phyloP scores from a whole-genome alignment of 2,329 filamentous ascomycete genomes.

The Apiospora koreana region DNA sequence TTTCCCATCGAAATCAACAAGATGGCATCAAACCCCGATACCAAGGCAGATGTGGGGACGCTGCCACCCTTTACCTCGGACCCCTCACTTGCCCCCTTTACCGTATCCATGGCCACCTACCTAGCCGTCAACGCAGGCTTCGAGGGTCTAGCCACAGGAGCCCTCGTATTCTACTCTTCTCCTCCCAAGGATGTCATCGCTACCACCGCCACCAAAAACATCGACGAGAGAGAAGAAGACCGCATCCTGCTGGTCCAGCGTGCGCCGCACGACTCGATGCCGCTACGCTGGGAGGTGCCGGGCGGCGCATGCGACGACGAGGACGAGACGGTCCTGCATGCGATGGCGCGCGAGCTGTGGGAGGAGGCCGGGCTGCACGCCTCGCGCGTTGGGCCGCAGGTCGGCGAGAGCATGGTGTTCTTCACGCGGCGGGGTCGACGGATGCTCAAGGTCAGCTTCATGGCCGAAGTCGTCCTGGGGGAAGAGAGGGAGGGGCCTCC shows the following conservation, averaged over 20 bases:
- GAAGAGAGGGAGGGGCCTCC: slow-evolving; percentile 5
- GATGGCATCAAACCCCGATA: not conserved
- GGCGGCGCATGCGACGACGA: slow-evolving; percentile 40
- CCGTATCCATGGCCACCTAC: slow-evolving; percentile 23
- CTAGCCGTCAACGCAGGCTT: slow-evolving; percentile 22
- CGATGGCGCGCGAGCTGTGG: slow-evolving; percentile 39
- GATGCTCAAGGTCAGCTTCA: slow-evolving; percentile 31
- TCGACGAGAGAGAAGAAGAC: not conserved
- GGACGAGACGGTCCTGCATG: slow-evolving; percentile 39
- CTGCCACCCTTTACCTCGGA: slow-evolving; percentile 7
- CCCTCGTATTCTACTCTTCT: slow-evolving; percentile 29
- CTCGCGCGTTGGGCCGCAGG: slow-evolving; percentile 23
- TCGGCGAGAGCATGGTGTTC: slow-evolving; percentile 18
- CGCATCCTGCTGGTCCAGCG: slow-evolving; percentile 42
- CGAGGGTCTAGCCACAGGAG: slow-evolving; percentile 27
- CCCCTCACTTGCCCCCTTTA: slow-evolving; percentile 24
- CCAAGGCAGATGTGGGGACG: not conserved
- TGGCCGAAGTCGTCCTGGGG: slow-evolving; percentile 25
- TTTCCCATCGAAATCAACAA: not conserved
- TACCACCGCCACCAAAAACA: not conserved
- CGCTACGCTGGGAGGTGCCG: slow-evolving; percentile 42
- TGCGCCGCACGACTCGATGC: slow-evolving; percentile 36
- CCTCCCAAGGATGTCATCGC: no score
- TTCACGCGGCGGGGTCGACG: slow-evolving; percentile 18
- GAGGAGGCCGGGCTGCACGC: slow-evolving; percentile 41